Conservation (phyloP, 345 rosid genomes). For the Cardamine resedifolia region DNA sequence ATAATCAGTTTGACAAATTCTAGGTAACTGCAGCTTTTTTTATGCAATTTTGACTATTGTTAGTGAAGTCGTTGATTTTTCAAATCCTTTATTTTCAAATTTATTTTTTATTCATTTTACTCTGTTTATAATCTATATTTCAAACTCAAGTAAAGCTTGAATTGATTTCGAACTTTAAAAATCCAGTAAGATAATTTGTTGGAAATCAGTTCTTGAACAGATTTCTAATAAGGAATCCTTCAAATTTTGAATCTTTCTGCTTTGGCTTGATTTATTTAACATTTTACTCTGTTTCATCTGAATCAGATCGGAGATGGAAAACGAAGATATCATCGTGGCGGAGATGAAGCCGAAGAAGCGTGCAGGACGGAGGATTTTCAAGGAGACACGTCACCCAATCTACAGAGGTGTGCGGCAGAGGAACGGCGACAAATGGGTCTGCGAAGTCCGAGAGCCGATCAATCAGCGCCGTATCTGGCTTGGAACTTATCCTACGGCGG, state of each 20-base stretch:
- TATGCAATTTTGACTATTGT: not conserved
- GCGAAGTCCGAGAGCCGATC: slow-evolving; percentile 62
- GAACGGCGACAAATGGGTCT: slow-evolving; percentile 62
- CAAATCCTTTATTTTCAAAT: not conserved
- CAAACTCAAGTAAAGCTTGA: too few relatives aligned
- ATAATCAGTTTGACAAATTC: too few relatives aligned
- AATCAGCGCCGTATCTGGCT: slow-evolving; percentile 56
- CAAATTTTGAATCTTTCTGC: too few relatives aligned
- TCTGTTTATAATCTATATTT: too few relatives aligned
- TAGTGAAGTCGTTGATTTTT: not conserved
- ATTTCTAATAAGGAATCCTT: too few relatives aligned
- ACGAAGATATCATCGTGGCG: slow-evolving; percentile 36
- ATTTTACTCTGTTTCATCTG: not conserved
- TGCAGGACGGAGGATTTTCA: slow-evolving; percentile 52
- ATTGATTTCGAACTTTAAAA: too few relatives aligned
- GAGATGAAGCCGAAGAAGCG: slow-evolving; percentile 58
- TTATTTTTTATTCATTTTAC: too few relatives aligned
- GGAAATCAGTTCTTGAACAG: too few relatives aligned
- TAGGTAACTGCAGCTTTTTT: not conserved
- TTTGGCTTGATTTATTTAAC: not conserved
- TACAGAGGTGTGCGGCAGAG: slow-evolving; percentile 57
- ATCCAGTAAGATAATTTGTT: too few relatives aligned
- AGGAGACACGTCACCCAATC: slow-evolving; percentile 70
- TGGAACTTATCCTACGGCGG: slow-evolving; percentile 63
- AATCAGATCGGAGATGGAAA: slow-evolving; percentile 24